These are phyloP conservation scores for Yamadazyma olivae DNA, from an alignment of 805 yeast genomes.

Conservation along the genomic window DNA sequence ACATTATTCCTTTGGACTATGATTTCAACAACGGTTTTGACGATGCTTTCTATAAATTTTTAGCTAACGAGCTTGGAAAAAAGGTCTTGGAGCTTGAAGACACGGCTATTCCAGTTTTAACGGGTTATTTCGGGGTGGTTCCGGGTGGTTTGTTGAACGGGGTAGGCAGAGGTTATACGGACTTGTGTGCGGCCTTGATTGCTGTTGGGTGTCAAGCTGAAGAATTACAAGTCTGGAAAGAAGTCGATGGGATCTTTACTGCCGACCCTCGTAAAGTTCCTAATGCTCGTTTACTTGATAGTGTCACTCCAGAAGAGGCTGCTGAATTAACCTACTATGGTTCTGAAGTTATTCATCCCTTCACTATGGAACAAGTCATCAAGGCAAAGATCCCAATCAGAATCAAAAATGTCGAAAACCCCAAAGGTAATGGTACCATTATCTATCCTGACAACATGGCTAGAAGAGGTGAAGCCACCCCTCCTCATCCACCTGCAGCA, in stretches of 20 bases:
- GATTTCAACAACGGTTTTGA: constrained; percentile 62
- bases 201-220: constrained; percentile 93
- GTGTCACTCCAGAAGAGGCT: constrained; percentile 98
- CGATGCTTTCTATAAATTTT: constrained; percentile 55
- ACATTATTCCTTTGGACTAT: constrained; percentile 62
- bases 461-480: constrained; percentile 82
- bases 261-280: constrained; percentile 98
- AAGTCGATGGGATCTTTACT: constrained; percentile 97
- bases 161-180: constrained; percentile 97
- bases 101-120: constrained; percentile 75
- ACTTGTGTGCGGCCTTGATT: constrained; percentile 92
- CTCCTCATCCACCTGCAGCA: constrained; percentile 92
- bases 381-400: constrained; percentile 94
- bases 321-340: constrained; percentile 98
- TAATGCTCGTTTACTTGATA: constrained; percentile 75
- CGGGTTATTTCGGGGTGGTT: constrained; percentile 94
- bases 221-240: constrained; percentile 97
- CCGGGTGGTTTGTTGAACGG: constrained; percentile 93
- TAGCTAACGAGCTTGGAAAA: constrained; percentile 51
- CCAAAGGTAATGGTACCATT: constrained; percentile 88
- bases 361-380: constrained; percentile 99
- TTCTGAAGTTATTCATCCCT: constrained; percentile 96
- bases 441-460: constrained; percentile 90
- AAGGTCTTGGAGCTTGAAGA: constrained; percentile 42
- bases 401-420: constrained; percentile 93